Base-by-base conservation (phyloP, 768 basidiomycete genomes). In the Gelatoporia subvermispora region DNA sequence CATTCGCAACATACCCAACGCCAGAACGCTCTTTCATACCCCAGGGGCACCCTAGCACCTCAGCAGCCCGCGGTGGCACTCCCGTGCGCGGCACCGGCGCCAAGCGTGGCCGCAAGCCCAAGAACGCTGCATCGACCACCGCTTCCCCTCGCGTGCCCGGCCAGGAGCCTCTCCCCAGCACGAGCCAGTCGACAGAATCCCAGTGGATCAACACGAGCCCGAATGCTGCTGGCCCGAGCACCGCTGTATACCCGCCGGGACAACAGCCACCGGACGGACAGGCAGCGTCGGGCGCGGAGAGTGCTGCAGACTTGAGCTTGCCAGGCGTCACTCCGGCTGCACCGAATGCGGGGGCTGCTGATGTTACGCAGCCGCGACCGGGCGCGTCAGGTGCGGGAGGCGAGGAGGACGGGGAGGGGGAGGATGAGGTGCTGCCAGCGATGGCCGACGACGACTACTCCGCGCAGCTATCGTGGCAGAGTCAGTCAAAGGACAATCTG, bases 361-460 rank as follows among this genome's bases (percentile, higher is more conserved):
- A 41, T 16, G 18, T 54, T 1, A 47, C 49, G 15, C 22, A 40
- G 23, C 40, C 52, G 16, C 25, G 42, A 3, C 60, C 54, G 24
- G 52, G 52, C 18, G 54, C 51, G 35, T 46, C 51, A 17, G 56
- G 53, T 7, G 58, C 55, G 24, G 54, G 48, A 8, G 57, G 49
- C 35, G 66, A 60, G 35, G 72, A 73, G 28, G 77, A 76, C 41
- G 86, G 68, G 0, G 88, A 84, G 49, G 86, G 77, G 9, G 88
- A 90, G 43, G 88, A 91, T 49, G 87, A 91, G 54, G 62, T 88
- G 37, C 62, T 89, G 28, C 86, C 87, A 38, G 86, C 85, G 8
- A 90, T 91, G 88, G 88, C 88, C 1, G 89, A 92, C 52, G 89
- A 91, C 52, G 89, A 91, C 54, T 91, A 89, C 64, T 88, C 88